Conservation (phyloP, 1,284 basidiomycete species). For the Tetrapyrgos nigripes region DNA sequence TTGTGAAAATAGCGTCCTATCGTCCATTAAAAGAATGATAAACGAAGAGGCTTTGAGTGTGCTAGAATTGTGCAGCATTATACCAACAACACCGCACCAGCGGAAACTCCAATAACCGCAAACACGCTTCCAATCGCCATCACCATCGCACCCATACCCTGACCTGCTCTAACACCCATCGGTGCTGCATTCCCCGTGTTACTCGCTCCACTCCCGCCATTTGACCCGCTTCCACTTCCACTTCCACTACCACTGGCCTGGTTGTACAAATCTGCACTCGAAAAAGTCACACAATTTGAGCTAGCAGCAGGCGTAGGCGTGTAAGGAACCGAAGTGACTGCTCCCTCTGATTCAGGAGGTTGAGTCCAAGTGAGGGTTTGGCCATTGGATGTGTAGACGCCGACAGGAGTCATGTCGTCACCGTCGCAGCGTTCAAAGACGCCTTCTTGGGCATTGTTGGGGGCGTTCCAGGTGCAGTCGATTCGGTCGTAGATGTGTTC, state of each 20-base stretch:
- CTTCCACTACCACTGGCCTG: slow-evolving; percentile 10
- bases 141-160: too few species aligned
- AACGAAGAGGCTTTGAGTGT: too few species aligned
- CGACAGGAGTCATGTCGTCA: slow-evolving; percentile 66
- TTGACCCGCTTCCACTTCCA: slow-evolving; percentile 20
- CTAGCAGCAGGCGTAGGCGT: slow-evolving; percentile 61
- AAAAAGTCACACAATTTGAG: slow-evolving; percentile 66
- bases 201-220: too few species aligned
- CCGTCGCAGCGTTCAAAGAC: slow-evolving; percentile 69
- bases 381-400: slow-evolving; percentile 55
- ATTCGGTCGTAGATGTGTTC: slow-evolving; percentile 71
- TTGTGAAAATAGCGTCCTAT: too few species aligned
- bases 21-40: too few species aligned
- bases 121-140: too few species aligned
- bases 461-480: slow-evolving; percentile 74
- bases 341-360: slow-evolving; percentile 63
- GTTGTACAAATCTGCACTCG: slow-evolving; percentile 57
- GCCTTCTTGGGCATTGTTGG: slow-evolving; percentile 61
- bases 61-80: too few species aligned
- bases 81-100: too few species aligned
- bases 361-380: slow-evolving; percentile 56
- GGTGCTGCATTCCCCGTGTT: too few species aligned
- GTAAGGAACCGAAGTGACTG: slow-evolving; percentile 67
- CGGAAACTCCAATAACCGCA: too few species aligned
- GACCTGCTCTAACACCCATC: too few species aligned